phyloP scores from a whole-genome alignment of 2,329 filamentous ascomycete species.

The Lomentospora prolificans region DNA sequence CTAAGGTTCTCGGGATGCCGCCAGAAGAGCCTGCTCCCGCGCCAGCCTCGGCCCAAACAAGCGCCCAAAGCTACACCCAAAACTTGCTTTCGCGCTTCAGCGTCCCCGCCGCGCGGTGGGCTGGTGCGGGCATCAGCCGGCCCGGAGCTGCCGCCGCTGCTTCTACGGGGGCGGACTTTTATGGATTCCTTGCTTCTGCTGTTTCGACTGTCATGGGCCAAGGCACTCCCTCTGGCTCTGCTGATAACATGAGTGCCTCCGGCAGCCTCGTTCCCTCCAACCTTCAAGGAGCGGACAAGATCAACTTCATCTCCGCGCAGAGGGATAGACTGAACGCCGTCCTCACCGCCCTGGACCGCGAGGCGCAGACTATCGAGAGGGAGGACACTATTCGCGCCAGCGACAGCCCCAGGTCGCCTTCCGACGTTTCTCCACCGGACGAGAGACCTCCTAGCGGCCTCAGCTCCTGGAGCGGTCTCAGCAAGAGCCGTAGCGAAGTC shows the following conservation, averaged over 20 bases:
- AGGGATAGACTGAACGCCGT: slow-evolving; percentile 67
- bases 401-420: slow-evolving; percentile 14
- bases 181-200: slow-evolving; percentile 65
- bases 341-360: slow-evolving; percentile 67
- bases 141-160: slow-evolving; percentile 24
- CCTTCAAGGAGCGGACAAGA: slow-evolving; percentile 55
- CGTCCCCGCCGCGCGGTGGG: slow-evolving; percentile 59
- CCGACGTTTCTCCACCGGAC: slow-evolving; percentile 8
- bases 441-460: slow-evolving; percentile 37
- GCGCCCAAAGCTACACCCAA: slow-evolving; percentile 59
- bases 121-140: slow-evolving; percentile 22
- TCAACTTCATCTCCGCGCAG: slow-evolving; percentile 68
- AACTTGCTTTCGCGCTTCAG: slow-evolving; percentile 77
- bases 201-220: slow-evolving; percentile 52
- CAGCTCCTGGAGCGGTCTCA: slow-evolving; percentile 46
- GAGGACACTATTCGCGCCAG: slow-evolving; percentile 21
- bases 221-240: slow-evolving; percentile 19
- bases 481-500: slow-evolving; percentile 74
- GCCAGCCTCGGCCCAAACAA: slow-evolving; percentile 27
- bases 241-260: slow-evolving; percentile 15
- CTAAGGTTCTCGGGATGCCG: slow-evolving; percentile 69
- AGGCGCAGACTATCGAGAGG: slow-evolving; percentile 54
- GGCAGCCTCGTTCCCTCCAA: slow-evolving; percentile 59
- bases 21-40: slow-evolving; percentile 34
- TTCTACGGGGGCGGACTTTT: slow-evolving; percentile 54